Percentiles rank a stretch among this genome's conserved stretches.
These are phyloP conservation scores for Zygoascus flipseniorum DNA, from an alignment of 805 yeast genomes.

Conservation along the genomic window DNA sequence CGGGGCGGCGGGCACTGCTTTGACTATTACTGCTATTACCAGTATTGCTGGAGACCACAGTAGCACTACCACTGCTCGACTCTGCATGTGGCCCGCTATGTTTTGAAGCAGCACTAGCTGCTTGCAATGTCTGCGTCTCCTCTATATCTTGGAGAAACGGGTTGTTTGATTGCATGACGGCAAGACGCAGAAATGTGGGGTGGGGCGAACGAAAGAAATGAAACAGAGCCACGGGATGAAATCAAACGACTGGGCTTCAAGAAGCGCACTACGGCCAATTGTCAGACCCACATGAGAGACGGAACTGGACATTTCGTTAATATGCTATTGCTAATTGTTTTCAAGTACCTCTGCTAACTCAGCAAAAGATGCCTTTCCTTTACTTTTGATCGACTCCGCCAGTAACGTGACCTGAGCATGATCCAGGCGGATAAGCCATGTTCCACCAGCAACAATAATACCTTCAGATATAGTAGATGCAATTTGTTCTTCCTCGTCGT, in stretches of 20 bases:
- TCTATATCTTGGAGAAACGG: background rate
- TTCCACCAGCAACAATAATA: conserved; percentile 8
- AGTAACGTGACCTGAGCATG: background rate
- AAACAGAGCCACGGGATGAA: too few relatives aligned
- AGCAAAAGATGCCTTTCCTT: background rate
- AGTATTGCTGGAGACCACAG: background rate
- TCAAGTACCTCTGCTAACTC: background rate
- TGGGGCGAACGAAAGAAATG: background rate
- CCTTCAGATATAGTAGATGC: conserved; percentile 6
- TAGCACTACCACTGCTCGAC: background rate
- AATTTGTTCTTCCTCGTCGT: conserved; percentile 5
- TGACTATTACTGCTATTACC: background rate
- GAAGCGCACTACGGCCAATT: background rate
- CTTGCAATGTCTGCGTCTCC: background rate
- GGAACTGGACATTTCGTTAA: background rate
- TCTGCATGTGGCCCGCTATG: background rate
- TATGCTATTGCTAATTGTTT: background rate
- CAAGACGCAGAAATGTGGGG: background rate
- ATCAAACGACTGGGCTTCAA: background rate
- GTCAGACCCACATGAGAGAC: background rate
- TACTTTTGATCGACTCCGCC: background rate
- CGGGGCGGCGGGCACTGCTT: background rate
- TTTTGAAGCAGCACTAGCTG: background rate
- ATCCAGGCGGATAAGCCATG: conserved; percentile 7
- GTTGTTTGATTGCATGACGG: background rate